Percentiles rank a stretch among this genome's conserved stretches.
Evolutionary conservation across 1,139 yeast genomes (phyloP).

Genomic region (Candida glucosophila): DNA sequence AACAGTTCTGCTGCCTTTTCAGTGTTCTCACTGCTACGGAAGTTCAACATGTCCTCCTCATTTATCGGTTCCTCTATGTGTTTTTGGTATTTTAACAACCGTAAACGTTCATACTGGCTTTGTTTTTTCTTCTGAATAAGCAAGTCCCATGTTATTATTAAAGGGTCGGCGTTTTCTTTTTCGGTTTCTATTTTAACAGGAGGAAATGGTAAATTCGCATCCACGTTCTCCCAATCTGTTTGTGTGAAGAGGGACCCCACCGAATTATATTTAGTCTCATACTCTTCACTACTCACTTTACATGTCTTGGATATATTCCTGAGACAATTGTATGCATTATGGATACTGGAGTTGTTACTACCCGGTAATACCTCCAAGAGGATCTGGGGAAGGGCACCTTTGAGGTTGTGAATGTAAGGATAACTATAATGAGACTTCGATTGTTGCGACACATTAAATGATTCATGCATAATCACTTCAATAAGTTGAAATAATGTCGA

Average conservation of each 20-base stretch:
- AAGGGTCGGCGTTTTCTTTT: slow-evolving; percentile 16
- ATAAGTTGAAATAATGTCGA: slow-evolving; percentile 63
- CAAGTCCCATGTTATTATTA: slow-evolving; percentile 40
- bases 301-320: slow-evolving; percentile 29
- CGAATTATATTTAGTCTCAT: slow-evolving; percentile 17
- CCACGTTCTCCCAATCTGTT: slow-evolving; percentile 27
- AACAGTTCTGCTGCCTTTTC: slow-evolving; percentile 16
- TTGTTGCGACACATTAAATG: slow-evolving; percentile 23
- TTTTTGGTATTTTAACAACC: slow-evolving; percentile 22
- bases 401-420: slow-evolving; percentile 41
- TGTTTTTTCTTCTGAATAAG: slow-evolving; percentile 39
- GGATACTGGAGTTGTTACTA: slow-evolving; percentile 40
- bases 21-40: slow-evolving; percentile 11
- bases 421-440: slow-evolving; percentile 22
- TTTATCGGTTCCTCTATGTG: slow-evolving; percentile 15
- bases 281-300: slow-evolving; percentile 21
- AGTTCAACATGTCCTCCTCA: slow-evolving; percentile 24
- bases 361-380: slow-evolving; percentile 45
- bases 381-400: slow-evolving; percentile 35
- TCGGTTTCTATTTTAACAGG: slow-evolving; percentile 16
- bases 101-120: slow-evolving; percentile 40
- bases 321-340: slow-evolving; percentile 32
- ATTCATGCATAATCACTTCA: slow-evolving; percentile 44
- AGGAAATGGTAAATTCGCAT: slow-evolving; percentile 26
- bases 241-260: slow-evolving; percentile 20